Percentiles rank a stretch among this genome's conserved stretches.
These are phyloP conservation scores for Flaveria trinervia DNA, from an alignment of 129 eudicot species.

Conservation along the genomic window DNA sequence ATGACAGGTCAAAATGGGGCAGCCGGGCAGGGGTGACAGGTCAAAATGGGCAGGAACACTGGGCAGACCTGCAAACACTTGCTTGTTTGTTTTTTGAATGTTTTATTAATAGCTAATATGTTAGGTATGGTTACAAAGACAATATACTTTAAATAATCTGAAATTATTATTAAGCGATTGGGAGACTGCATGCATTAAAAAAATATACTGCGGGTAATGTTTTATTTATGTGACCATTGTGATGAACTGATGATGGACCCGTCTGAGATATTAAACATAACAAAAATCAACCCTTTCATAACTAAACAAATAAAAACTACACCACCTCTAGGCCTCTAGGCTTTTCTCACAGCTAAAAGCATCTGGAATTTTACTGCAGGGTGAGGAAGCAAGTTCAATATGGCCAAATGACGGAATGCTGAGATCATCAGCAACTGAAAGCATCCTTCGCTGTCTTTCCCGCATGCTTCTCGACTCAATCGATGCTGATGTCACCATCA, in stretches of 20 bases:
- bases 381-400: conserved; percentile 72
- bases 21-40: no score
- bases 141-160: not conserved
- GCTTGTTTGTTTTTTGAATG: not conserved
- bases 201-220: not conserved
- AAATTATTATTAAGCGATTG: not conserved
- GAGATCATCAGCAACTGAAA: conserved; percentile 56
- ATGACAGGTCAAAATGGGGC: no score
- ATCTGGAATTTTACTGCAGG: conserved; percentile 42
- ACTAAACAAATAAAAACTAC: not conserved
- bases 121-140: not conserved
- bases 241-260: no score
- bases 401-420: conserved; percentile 64
- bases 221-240: not conserved
- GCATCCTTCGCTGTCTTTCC: conserved; percentile 61
- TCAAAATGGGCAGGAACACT: not conserved
- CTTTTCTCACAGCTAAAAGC: not conserved
- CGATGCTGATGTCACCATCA: conserved; percentile 82
- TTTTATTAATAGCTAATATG: not conserved
- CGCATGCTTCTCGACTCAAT: conserved; percentile 83
- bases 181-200: not conserved
- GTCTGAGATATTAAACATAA: not conserved
- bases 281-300: not conserved
- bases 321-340: no score
- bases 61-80: not conserved